phyloP scores from a whole-genome alignment of 2,329 filamentous ascomycete species.

The Monascus ruber region DNA sequence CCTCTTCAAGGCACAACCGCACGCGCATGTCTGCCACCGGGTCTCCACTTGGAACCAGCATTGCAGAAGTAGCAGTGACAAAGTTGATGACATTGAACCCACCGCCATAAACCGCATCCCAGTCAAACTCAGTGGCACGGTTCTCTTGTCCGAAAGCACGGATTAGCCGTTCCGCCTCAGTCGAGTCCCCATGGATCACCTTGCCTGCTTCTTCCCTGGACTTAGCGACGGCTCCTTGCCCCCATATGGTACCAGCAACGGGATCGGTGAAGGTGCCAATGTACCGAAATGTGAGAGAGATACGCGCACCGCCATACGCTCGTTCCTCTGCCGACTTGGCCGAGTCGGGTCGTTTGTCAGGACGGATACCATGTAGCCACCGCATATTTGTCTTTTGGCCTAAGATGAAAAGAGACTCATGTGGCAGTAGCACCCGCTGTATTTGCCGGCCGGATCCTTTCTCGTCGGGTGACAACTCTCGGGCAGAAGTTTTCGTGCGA shows the following conservation, averaged over 20 bases:
- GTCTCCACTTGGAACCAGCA: slow-evolving; percentile 21
- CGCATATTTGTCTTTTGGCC: slow-evolving; percentile 69
- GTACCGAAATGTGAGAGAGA: slow-evolving; percentile 80
- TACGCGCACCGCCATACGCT: slow-evolving; percentile 63
- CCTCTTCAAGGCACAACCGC: slow-evolving; percentile 27
- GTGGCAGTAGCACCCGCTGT: slow-evolving; percentile 63
- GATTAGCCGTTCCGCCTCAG: slow-evolving; percentile 55
- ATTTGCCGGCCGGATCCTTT: slow-evolving; percentile 39
- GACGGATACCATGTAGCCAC: slow-evolving; percentile 87
- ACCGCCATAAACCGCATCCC: slow-evolving; percentile 61
- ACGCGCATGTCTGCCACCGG: slow-evolving; percentile 27
- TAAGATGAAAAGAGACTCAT: slow-evolving; percentile 80
- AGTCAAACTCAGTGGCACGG: slow-evolving; percentile 56
- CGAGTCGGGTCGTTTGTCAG: slow-evolving; percentile 61
- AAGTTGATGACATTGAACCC: slow-evolving; percentile 68
- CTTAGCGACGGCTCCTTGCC: slow-evolving; percentile 73
- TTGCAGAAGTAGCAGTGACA: slow-evolving; percentile 23
- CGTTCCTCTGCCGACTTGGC: slow-evolving; percentile 62
- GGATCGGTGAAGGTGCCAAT: slow-evolving; percentile 75
- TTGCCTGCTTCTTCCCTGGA: slow-evolving; percentile 45
- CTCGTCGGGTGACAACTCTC: slow-evolving; percentile 9
- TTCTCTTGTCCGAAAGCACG: slow-evolving; percentile 80
- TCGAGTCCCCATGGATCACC: slow-evolving; percentile 59
- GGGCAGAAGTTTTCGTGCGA: slow-evolving; percentile 51
- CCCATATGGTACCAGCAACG: slow-evolving; percentile 65